Percentiles rank a stretch among this genome's conserved stretches.
Conservation (phyloP, 139 green algal genomes). For the Chlamydomonas incerta region DNA sequence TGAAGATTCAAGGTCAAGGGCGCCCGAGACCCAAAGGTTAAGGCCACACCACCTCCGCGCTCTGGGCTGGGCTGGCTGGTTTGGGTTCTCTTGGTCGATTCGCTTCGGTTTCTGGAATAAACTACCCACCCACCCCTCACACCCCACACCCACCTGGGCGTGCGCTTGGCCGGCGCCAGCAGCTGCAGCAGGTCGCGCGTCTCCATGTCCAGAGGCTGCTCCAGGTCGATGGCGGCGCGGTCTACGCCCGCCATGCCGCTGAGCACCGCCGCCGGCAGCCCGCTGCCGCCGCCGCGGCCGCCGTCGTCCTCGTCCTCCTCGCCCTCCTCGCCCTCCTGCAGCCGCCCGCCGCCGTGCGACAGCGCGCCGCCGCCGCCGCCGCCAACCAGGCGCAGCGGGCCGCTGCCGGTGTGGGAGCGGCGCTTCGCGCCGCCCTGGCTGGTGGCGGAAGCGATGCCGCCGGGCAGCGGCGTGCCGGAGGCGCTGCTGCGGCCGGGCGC, state of each 20-base stretch:
- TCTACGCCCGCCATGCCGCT: not conserved
- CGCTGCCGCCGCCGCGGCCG: not conserved
- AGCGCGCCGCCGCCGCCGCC: too few species aligned
- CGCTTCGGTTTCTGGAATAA: too few species aligned
- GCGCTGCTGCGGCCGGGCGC: too few species aligned
- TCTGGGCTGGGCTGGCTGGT: too few species aligned
- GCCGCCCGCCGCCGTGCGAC: too few species aligned
- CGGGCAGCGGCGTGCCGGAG: too few species aligned
- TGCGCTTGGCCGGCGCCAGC: conserved; percentile 7
- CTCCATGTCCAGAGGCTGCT: conserved; percentile 21
- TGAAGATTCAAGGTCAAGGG: too few species aligned
- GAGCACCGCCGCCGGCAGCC: not conserved
- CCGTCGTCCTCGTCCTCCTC: too few species aligned
- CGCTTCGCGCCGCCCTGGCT: not conserved
- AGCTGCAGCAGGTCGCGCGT: conserved; percentile 31
- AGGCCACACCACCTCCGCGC: too few species aligned
- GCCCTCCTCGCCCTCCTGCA: too few species aligned
- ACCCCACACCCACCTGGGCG: not conserved
- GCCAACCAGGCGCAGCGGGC: not conserved
- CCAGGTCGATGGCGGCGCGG: conserved; percentile 14
- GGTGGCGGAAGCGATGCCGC: not conserved
- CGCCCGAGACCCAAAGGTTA: too few species aligned
- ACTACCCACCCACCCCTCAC: not conserved
- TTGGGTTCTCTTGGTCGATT: too few species aligned
- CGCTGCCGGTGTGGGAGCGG: not conserved